Evolutionary conservation across 2,329 filamentous ascomycete genomes (phyloP).

Genomic region (Arachnomyces sp.): DNA sequence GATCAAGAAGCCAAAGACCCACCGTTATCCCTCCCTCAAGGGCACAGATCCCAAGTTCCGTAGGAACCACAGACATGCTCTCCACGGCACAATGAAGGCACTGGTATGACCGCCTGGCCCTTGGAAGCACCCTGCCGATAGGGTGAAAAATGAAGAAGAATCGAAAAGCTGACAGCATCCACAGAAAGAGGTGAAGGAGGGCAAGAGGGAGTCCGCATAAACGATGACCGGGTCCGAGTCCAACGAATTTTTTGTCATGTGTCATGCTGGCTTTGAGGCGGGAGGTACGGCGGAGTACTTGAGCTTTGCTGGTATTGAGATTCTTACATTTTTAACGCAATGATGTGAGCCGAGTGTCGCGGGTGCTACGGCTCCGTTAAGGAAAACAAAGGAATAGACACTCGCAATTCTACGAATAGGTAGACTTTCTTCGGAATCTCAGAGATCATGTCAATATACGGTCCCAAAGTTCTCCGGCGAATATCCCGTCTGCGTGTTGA

Average conservation of each 20-base stretch:
- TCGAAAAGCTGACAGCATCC: constrained; percentile 25
- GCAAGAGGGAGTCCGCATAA: constrained; percentile 83
- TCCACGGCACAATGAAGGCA: constrained; percentile 97
- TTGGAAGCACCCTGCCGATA: neutral
- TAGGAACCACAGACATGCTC: constrained; percentile 99
- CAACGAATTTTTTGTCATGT: constrained; percentile 16
- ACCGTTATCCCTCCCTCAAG: constrained; percentile 97
- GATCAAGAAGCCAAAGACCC: constrained; percentile 99
- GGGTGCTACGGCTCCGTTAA: no score
- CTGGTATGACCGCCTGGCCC: constrained; percentile 60
- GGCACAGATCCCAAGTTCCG: constrained; percentile 99
- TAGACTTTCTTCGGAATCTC: no score
- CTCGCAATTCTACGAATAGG: no score
- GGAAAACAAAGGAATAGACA: no score
- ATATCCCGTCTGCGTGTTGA: no score
- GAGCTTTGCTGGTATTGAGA: no score
- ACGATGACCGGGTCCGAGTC: constrained; percentile 23
- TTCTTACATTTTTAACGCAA: no score
- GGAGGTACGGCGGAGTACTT: no score
- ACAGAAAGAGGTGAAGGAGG: constrained; percentile 96
- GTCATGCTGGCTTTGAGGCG: constrained; percentile 6
- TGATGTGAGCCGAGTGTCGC: no score
- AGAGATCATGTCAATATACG: no score
- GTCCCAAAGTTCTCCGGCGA: no score
- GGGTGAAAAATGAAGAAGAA: constrained; percentile 1